These are phyloP conservation scores for Agaricus sinodeliciosus DNA, from an alignment of 768 basidiomycete genomes.

Conservation along the genomic window DNA sequence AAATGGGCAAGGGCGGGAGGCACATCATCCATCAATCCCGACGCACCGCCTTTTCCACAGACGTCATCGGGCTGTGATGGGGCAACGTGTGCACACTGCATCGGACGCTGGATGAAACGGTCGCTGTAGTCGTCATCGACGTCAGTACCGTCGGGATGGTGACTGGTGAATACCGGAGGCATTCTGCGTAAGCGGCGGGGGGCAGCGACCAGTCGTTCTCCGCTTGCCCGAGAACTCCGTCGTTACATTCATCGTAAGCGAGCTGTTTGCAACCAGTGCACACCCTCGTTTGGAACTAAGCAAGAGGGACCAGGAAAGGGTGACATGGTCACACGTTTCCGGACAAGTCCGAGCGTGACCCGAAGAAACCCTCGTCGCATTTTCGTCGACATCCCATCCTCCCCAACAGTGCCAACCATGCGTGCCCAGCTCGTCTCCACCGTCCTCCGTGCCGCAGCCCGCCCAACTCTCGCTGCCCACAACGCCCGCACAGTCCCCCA, in stretches of 20 bases:
- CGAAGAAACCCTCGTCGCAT: conserved; percentile 22
- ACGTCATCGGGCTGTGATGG: not conserved
- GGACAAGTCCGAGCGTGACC: conserved; percentile 22
- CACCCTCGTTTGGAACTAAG: not conserved
- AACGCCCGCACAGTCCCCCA: conserved; percentile 33
- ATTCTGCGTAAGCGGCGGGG: no score
- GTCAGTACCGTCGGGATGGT: no score
- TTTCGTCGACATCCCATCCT: conserved; percentile 11
- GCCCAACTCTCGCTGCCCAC: conserved; percentile 35
- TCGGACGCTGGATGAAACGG: no score
- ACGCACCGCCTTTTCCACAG: not conserved
- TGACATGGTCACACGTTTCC: conserved; percentile 13
- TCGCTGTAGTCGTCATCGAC: no score
- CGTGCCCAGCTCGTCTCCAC: conserved; percentile 53
- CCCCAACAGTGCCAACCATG: conserved; percentile 30
- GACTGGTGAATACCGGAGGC: no score
- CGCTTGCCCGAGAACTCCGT: no score
- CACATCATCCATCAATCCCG: not conserved
- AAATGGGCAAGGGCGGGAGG: not conserved
- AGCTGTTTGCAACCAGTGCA: no score
- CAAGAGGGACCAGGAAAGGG: not conserved
- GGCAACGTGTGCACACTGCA: not conserved
- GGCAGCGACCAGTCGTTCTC: no score
- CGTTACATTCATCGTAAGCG: no score
- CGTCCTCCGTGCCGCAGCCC: conserved; percentile 53